Evolutionary conservation across 768 basidiomycete genomes (phyloP).

Genomic region (Lentinus brumalis): DNA sequence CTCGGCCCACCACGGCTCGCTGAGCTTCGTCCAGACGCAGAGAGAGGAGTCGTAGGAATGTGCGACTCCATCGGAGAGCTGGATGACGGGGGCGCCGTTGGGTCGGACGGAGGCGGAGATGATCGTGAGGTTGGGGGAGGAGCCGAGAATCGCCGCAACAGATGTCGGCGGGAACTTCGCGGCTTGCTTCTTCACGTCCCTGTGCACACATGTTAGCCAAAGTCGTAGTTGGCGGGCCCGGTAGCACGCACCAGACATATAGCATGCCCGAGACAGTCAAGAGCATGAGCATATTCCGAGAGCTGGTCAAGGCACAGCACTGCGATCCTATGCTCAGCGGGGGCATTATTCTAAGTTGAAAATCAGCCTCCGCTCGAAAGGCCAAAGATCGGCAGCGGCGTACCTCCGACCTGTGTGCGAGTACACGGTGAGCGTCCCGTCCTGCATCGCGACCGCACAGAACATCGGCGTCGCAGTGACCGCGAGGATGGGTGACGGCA

Average conservation of each 20-base stretch:
- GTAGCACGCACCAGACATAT: constrained; percentile 65
- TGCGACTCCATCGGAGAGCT: constrained; percentile 74
- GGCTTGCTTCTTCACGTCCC: constrained; percentile 73
- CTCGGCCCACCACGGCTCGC: constrained; percentile 82
- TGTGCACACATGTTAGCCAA: constrained; percentile 30
- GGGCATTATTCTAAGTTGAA: constrained; percentile 67
- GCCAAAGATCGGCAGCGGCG: constrained; percentile 19
- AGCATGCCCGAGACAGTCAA: constrained; percentile 73
- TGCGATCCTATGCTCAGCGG: constrained; percentile 72
- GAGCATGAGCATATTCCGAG: constrained; percentile 64
- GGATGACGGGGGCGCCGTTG: constrained; percentile 79
- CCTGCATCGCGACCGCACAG: constrained; percentile 76
- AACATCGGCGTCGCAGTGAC: constrained; percentile 65
- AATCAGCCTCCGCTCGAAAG: neutral
- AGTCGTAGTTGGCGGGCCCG: constrained; percentile 4
- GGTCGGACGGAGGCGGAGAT: constrained; percentile 67
- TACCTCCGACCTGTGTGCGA: constrained; percentile 83
- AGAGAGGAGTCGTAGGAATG: constrained; percentile 78
- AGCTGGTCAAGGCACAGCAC: constrained; percentile 67
- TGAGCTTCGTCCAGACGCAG: constrained; percentile 70
- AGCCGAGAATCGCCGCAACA: constrained; percentile 57
- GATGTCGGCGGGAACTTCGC: constrained; percentile 68
- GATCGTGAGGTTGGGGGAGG: constrained; percentile 61
- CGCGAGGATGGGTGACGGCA: constrained; percentile 70
- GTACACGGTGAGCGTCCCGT: constrained; percentile 83